Percentiles rank a stretch among this genome's conserved stretches.
Evolutionary conservation across 768 basidiomycete species (phyloP).

Genomic region (Paxillus ammoniavirescens): DNA sequence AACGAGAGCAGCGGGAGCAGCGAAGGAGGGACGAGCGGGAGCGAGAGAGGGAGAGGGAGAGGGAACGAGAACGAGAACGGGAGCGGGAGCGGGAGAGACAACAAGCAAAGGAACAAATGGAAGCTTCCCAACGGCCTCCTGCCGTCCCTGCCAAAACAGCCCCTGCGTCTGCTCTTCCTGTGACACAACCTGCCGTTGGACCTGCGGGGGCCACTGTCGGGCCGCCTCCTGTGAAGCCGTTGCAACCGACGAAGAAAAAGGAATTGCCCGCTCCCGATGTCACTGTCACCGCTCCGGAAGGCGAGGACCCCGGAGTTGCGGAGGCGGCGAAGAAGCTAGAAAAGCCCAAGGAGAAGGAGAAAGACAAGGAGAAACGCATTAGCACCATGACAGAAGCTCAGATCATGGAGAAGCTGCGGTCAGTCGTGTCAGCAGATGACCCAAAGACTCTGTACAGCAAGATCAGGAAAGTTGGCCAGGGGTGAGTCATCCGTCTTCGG

Average conservation of each 20-base stretch:
- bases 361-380: conserved; percentile 66
- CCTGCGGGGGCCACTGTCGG: conserved; percentile 51
- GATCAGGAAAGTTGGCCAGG: conserved; percentile 98
- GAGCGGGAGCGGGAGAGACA: conserved; percentile 29
- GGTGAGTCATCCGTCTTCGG: conserved; percentile 53
- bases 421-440: conserved; percentile 84
- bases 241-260: conserved; percentile 72
- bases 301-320: conserved; percentile 49
- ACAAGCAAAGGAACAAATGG: conserved; percentile 21
- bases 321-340: conserved; percentile 72
- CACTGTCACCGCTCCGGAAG: conserved; percentile 51
- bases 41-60: conserved; percentile 29
- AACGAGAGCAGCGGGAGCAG: conserved; percentile 35
- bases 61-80: conserved; percentile 37
- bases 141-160: conserved; percentile 43
- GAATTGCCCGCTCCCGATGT: conserved; percentile 37
- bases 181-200: conserved; percentile 43
- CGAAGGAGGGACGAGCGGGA: conserved; percentile 29
- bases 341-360: conserved; percentile 49
- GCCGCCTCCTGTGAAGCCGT: conserved; percentile 66
- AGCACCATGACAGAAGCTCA: conserved; percentile 97
- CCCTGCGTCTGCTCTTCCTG: conserved; percentile 43
- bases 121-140: conserved; percentile 39
- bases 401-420: conserved; percentile 95
- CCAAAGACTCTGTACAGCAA: conserved; percentile 90